phyloP scores from a whole-genome alignment of 1,284 basidiomycete species.

The Cryptococcus floricola region DNA sequence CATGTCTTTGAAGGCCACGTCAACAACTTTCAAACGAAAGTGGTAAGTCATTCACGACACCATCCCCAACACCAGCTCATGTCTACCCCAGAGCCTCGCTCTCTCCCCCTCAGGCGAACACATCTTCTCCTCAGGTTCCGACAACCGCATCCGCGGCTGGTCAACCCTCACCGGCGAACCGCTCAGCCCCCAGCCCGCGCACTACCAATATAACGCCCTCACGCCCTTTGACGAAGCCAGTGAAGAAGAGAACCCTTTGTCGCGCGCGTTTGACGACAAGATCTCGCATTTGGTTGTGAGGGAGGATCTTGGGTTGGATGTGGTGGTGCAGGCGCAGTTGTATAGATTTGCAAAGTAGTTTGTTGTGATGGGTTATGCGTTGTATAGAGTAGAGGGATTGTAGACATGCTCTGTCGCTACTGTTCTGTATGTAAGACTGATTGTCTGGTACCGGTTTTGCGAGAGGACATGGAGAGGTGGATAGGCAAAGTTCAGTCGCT shows the following conservation, averaged over 20 bases:
- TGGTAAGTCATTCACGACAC: conserved; percentile 18
- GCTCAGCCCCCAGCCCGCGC: conserved; percentile 1
- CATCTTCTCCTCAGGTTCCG: conserved; percentile 34
- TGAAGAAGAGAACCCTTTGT: conserved; percentile 15
- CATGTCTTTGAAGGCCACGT: conserved; percentile 28
- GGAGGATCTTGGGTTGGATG: conserved; percentile 26
- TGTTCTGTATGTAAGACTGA: not conserved
- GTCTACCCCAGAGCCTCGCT: conserved; percentile 22
- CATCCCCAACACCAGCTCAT: not conserved
- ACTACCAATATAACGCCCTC: too few relatives aligned
- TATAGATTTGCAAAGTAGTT: conserved; percentile 14
- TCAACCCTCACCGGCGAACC: conserved; percentile 28
- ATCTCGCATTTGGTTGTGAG: conserved; percentile 18
- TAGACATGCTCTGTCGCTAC: not conserved
- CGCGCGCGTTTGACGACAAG: conserved; percentile 10
- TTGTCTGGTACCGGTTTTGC: too few relatives aligned
- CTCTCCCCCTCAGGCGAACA: conserved; percentile 31
- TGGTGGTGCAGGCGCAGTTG: conserved; percentile 20
- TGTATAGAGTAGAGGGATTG: not conserved
- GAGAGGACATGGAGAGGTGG: too few relatives aligned
- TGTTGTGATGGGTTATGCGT: too few relatives aligned
- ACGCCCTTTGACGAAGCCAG: not conserved
- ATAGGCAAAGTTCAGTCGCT: too few relatives aligned
- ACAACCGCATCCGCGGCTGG: conserved; percentile 34
- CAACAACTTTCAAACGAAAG: conserved; percentile 27